These are phyloP conservation scores for Blastomyces silverae DNA, from an alignment of 2,329 filamentous ascomycete genomes.

Conservation along the genomic window DNA sequence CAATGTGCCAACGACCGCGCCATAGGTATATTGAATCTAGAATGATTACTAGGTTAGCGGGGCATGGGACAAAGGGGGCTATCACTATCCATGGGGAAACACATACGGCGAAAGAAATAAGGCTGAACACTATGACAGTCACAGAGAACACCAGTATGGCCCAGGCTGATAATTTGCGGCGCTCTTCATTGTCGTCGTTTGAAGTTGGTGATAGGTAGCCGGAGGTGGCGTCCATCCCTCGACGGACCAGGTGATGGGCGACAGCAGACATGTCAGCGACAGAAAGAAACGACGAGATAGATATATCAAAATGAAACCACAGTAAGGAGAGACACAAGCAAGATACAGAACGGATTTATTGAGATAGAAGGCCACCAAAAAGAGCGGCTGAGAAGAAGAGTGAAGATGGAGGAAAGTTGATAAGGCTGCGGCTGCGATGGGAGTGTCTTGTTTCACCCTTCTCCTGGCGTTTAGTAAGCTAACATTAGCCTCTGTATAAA, in stretches of 20 bases:
- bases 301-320: not conserved
- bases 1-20: conserved; percentile 54
- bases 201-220: conserved; percentile 22
- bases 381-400: too few species aligned
- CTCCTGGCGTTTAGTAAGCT: too few species aligned
- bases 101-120: conserved; percentile 7
- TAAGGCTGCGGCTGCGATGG: too few species aligned
- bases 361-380: not conserved
- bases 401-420: not conserved
- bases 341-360: not conserved
- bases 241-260: conserved; percentile 31
- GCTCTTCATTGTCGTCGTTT: conserved; percentile 19
- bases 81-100: not conserved
- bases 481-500: too few species aligned
- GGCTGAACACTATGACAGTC: conserved; percentile 25
- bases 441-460: too few species aligned
- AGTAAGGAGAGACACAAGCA: conserved; percentile 8
- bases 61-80: not conserved
- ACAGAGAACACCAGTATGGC: conserved; percentile 26
- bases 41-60: not conserved
- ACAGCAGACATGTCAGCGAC: conserved; percentile 27
- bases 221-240: conserved; percentile 32
- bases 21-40: conserved; percentile 53
- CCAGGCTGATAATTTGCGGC: conserved; percentile 25
- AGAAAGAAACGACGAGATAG: too few species aligned